Conservation (phyloP, 2,329 filamentous ascomycete species). For the Juglanconis juglandina region DNA sequence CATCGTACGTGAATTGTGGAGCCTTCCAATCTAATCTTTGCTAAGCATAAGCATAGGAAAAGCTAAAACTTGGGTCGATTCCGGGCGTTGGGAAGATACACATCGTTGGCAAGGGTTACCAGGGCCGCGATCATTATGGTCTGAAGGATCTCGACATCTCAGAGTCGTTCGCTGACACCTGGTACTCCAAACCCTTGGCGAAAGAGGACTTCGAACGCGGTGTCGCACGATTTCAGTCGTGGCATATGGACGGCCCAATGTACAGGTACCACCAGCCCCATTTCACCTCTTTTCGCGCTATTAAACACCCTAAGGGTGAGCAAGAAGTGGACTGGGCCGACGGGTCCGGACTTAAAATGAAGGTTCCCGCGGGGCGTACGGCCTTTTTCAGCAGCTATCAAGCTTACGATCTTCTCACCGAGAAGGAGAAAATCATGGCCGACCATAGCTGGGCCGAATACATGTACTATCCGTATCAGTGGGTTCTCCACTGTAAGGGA, state of each 20-base stretch:
- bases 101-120: slow-evolving; percentile 34
- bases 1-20: background rate
- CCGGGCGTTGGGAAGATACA: slow-evolving; percentile 33
- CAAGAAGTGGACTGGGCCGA: slow-evolving; percentile 36
- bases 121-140: slow-evolving; percentile 35
- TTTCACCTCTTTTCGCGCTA: slow-evolving; percentile 33
- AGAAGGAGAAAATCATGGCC: slow-evolving; percentile 37
- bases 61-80: slow-evolving; percentile 17
- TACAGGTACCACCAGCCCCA: slow-evolving; percentile 33
- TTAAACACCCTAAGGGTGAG: slow-evolving; percentile 30
- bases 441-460: slow-evolving; percentile 46
- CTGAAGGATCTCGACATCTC: slow-evolving; percentile 26
- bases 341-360: slow-evolving; percentile 28
- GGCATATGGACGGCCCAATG: slow-evolving; percentile 37
- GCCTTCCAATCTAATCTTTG: background rate
- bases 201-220: slow-evolving; percentile 28
- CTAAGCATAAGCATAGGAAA: slow-evolving; percentile 6
- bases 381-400: slow-evolving; percentile 42
- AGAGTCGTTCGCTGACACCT: slow-evolving; percentile 25
- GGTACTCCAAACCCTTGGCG: slow-evolving; percentile 26
- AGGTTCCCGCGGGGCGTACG: slow-evolving; percentile 30
- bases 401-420: slow-evolving; percentile 37
- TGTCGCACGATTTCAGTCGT: slow-evolving; percentile 35
- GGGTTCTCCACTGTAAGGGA: slow-evolving; percentile 39
- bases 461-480: slow-evolving; percentile 41